phyloP scores from a whole-genome alignment of 164 flowering plant species.

The Vitis riparia region DNA sequence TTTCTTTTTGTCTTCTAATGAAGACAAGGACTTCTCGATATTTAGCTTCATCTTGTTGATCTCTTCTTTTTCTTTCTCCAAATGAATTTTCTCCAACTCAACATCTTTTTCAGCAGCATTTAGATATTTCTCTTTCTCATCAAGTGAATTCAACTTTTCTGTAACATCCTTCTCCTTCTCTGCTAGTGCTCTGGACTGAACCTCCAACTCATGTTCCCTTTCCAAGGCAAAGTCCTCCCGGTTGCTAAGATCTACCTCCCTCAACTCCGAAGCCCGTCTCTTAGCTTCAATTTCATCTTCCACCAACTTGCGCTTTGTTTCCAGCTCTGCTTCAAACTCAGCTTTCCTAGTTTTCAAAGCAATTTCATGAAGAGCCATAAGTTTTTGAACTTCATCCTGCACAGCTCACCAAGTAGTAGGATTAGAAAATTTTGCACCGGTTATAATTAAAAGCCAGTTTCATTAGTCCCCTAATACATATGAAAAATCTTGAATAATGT shows the following conservation, averaged over 20 bases:
- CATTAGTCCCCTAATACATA: background rate
- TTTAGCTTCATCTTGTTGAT: conserved; percentile 40
- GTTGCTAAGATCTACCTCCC: conserved; percentile 70
- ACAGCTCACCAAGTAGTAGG: conserved; percentile 8
- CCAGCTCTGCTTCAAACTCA: conserved; percentile 70
- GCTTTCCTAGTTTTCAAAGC: conserved; percentile 41
- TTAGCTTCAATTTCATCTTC: conserved; percentile 76
- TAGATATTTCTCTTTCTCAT: conserved; percentile 57
- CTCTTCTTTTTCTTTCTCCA: conserved; percentile 65
- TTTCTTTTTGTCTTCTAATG: conserved; percentile 52
- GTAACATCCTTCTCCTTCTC: conserved; percentile 59
- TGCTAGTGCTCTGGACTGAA: conserved; percentile 38
- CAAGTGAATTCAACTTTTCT: conserved; percentile 42
- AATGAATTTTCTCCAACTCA: conserved; percentile 35
- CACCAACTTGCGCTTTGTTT: conserved; percentile 46
- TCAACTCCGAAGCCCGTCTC: conserved; percentile 77
- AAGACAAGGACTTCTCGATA: conserved; percentile 41
- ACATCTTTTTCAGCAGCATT: conserved; percentile 46
- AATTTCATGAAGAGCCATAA: conserved; percentile 52
- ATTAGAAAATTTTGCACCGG: background rate
- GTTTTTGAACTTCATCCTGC: conserved; percentile 66
- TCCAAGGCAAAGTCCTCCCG: conserved; percentile 58
- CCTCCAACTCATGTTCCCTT: conserved; percentile 66
- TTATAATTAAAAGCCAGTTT: background rate
- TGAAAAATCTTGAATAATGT: background rate